Percentiles rank a stretch among this genome's conserved stretches.
Evolutionary conservation across 192 early-diverging fungal species (phyloP).

Genomic region (Entomortierella chlamydospora): DNA sequence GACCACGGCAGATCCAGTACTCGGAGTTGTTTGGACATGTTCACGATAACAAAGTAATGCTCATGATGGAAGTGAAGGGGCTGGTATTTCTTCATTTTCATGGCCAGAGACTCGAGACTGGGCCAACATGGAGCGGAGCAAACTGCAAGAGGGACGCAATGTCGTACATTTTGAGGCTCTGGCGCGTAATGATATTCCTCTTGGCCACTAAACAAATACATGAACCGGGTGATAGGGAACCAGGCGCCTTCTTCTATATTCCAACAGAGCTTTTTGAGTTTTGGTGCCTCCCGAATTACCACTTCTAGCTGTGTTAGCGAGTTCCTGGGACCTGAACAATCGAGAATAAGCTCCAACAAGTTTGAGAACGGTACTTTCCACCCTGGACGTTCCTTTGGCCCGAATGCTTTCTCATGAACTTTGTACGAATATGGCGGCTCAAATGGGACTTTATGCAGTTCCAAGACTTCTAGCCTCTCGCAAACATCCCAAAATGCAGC

Average conservation of each 20-base stretch:
- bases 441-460: not conserved
- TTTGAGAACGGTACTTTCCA: slow-evolving; percentile 3
- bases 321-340: not conserved
- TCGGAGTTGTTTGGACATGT: not conserved
- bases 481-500: slow-evolving; percentile 4
- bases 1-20: not conserved
- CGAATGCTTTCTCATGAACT: no score
- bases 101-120: not conserved
- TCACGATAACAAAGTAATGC: not conserved
- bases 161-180: not conserved
- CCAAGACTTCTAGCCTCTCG: not conserved
- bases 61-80: not conserved
- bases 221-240: not conserved
- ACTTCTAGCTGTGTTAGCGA: not conserved
- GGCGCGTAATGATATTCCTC: not conserved
- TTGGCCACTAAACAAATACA: not conserved
- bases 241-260: not conserved
- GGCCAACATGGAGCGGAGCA: slow-evolving; percentile 1
- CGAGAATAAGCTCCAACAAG: not conserved
- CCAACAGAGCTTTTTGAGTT: not conserved
- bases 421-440: not conserved
- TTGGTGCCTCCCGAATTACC: not conserved
- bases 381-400: no score
- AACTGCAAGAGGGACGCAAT: not conserved
- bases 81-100: no score